phyloP scores from a whole-genome alignment of 345 rosid species.

The Sonneratia alba region DNA sequence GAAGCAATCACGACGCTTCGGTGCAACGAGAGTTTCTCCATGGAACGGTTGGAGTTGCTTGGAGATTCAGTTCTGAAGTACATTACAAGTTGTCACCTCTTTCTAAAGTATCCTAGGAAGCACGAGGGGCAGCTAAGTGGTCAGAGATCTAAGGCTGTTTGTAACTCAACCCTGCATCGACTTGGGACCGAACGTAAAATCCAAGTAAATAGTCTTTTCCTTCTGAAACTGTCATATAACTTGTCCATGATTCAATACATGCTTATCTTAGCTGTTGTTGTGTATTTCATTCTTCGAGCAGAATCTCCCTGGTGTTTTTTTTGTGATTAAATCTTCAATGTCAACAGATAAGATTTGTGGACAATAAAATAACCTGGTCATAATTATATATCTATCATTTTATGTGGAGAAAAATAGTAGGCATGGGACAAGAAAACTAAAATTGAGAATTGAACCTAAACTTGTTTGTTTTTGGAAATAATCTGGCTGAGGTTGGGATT shows the following conservation, averaged over 20 bases:
- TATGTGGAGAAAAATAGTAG: too few species aligned
- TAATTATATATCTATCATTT: not conserved
- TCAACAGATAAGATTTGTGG: not conserved
- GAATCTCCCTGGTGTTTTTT: not conserved
- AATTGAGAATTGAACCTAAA: too few species aligned
- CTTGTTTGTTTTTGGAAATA: not conserved
- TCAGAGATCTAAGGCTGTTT: slow-evolving; percentile 33
- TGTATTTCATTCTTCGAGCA: not conserved
- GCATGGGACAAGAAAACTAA: too few species aligned
- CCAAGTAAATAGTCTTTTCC: slow-evolving; percentile 41
- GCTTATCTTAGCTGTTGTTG: not conserved
- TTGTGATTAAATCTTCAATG: not conserved
- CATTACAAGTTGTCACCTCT: slow-evolving; percentile 63
- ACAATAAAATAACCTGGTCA: not conserved
- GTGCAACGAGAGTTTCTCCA: slow-evolving; percentile 66
- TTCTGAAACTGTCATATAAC: not conserved
- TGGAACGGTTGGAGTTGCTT: slow-evolving; percentile 92
- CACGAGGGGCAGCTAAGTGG: slow-evolving; percentile 64
- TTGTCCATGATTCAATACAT: not conserved
- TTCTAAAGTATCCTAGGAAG: slow-evolving; percentile 50
- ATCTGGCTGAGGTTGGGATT: not conserved
- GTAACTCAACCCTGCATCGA: slow-evolving; percentile 59
- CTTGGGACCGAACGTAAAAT: slow-evolving; percentile 47
- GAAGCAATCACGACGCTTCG: slow-evolving; percentile 71
- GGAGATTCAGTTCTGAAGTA: slow-evolving; percentile 95